A percentile compares a stretch with the other conserved stretches of the same genome.
phyloP scores from a whole-genome alignment of 176 grass and related monocot species.

The Tuctoria greenei region DNA sequence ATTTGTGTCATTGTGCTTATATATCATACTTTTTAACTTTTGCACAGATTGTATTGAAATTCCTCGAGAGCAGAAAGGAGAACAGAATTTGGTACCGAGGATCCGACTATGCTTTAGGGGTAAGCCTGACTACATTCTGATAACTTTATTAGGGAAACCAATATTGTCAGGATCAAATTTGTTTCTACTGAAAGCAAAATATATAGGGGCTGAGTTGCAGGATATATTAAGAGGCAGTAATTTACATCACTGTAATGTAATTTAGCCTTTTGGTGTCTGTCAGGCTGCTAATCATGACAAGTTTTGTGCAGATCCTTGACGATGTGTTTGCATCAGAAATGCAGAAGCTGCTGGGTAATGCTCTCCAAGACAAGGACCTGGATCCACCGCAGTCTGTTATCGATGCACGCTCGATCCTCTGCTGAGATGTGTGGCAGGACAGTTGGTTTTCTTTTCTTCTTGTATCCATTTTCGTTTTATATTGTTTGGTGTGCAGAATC shows the following conservation, averaged over 20 bases:
- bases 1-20: conserved; percentile 8
- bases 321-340: conserved; percentile 87
- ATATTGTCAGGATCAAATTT: background rate
- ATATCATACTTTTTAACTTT: conserved; percentile 28
- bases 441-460: background rate
- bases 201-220: background rate
- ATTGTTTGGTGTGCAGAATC: conserved; percentile 42
- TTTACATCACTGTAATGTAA: background rate
- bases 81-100: conserved; percentile 87
- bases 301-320: conserved; percentile 72
- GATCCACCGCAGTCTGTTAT: conserved; percentile 79
- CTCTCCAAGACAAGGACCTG: conserved; percentile 87
- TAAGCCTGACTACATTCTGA: conserved; percentile 37
- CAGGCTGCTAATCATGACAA: conserved; percentile 3
- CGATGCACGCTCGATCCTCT: conserved; percentile 83
- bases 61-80: conserved; percentile 95
- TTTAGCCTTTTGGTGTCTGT: background rate
- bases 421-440: conserved; percentile 21
- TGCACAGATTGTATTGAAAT: conserved; percentile 75
- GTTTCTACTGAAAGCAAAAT: background rate
- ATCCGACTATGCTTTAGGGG: conserved; percentile 79
- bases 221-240: background rate
- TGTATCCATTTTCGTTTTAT: background rate
- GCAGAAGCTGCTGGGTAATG: conserved; percentile 87
- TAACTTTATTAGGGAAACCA: background rate